These are phyloP conservation scores for Diphasiastrum complanatum DNA, from an alignment of 83 land plant genomes.

Conservation along the genomic window DNA sequence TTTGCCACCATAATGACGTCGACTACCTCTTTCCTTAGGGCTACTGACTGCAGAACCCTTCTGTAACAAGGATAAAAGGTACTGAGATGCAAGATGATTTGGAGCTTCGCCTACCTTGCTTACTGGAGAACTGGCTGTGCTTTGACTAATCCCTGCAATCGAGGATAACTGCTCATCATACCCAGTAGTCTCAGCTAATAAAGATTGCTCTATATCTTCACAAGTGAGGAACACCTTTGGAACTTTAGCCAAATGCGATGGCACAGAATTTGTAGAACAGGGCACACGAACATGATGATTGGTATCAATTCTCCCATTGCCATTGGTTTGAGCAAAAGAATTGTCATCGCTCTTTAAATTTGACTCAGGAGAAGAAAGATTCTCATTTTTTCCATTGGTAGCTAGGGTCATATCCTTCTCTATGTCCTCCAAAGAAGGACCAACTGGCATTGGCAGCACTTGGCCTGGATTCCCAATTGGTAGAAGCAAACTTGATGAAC, in stretches of 20 bases:
- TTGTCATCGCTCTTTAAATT: too few species aligned
- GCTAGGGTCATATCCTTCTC: constrained; percentile 24
- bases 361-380: not conserved
- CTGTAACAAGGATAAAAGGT: constrained; percentile 31
- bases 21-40: not conserved
- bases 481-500: not conserved
- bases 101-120: constrained; percentile 1
- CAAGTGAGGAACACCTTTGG: constrained; percentile 34
- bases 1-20: not conserved
- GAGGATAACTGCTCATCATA: constrained; percentile 3
- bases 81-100: constrained; percentile 24
- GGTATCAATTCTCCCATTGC: not conserved
- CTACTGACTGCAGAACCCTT: constrained; percentile 3
- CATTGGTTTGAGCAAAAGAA: too few species aligned
- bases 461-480: constrained; percentile 11
- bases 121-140: not conserved
- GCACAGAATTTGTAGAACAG: not conserved
- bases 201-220: constrained; percentile 40
- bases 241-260: not conserved
- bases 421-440: constrained; percentile 44
- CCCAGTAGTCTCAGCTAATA: constrained; percentile 28
- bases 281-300: not conserved
- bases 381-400: not conserved
- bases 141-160: not conserved
- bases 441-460: constrained; percentile 38